Conservation (phyloP, 345 rosid species). For the Heritiera littoralis region DNA sequence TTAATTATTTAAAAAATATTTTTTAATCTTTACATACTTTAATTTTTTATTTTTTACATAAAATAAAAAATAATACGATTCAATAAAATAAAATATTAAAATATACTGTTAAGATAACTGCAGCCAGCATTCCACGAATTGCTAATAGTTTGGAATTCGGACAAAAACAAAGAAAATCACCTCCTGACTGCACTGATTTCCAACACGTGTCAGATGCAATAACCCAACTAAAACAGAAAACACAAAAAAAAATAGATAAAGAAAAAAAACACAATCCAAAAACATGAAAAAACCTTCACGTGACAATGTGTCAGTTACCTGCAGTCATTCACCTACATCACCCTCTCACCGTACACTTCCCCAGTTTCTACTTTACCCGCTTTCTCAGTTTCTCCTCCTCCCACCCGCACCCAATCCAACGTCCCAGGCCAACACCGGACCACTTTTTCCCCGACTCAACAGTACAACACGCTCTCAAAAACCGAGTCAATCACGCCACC, state of each 20-base stretch:
- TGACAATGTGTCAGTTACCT: conserved; percentile 32
- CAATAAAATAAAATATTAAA: no score
- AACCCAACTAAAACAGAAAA: not conserved
- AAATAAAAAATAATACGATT: no score
- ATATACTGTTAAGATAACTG: no score
- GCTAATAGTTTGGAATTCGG: no score
- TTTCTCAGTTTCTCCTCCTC: not conserved
- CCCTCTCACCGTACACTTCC: conserved; percentile 14
- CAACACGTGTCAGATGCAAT: conserved; percentile 27
- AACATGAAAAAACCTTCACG: conserved; percentile 29
- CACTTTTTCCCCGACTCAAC: not conserved
- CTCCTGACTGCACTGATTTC: no score
- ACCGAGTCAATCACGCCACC: conserved; percentile 39
- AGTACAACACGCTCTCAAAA: not conserved
- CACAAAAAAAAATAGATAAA: not conserved
- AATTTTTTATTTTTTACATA: no score
- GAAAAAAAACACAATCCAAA: not conserved
- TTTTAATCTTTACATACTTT: no score
- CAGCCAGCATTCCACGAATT: no score
- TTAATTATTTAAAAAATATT: no score
- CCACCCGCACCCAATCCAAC: not conserved
- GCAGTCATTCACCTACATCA: conserved; percentile 21
- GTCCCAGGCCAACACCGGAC: not conserved
- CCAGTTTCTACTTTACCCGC: not conserved
- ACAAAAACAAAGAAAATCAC: no score